A percentile compares a stretch with the other conserved stretches of the same genome.
Conservation (phyloP, 495 filamentous ascomycete species). For the Neurospora sp. region DNA sequence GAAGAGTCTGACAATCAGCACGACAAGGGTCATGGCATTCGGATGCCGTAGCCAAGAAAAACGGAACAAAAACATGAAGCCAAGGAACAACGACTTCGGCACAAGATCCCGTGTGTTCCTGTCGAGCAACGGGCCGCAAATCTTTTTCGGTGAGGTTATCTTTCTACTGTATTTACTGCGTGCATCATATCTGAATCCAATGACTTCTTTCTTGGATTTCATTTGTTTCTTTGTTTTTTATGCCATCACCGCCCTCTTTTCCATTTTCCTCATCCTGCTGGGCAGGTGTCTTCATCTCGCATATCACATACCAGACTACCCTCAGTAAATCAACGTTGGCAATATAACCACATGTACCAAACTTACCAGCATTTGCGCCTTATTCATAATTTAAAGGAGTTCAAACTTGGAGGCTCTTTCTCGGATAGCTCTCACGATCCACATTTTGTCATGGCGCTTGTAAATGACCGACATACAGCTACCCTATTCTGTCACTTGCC, state of each 20-base stretch:
- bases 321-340: background rate
- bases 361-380: background rate
- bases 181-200: background rate
- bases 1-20: background rate
- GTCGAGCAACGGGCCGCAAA: background rate
- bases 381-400: background rate
- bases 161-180: background rate
- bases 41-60: background rate
- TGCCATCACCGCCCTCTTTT: background rate
- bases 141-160: background rate
- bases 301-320: background rate
- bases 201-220: background rate
- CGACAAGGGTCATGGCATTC: background rate
- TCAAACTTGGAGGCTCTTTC: background rate
- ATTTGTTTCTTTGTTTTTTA: background rate
- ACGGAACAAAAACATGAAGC: background rate
- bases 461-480: background rate
- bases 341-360: background rate
- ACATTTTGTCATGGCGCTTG: background rate
- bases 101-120: background rate
- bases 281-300: background rate
- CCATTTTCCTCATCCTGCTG: background rate
- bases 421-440: background rate
- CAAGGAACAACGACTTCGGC: background rate
- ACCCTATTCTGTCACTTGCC: background rate